A percentile compares a stretch with the other conserved stretches of the same genome.
Conservation (phyloP, 768 basidiomycete genomes). For the Rhodotorula taiwanensis region DNA sequence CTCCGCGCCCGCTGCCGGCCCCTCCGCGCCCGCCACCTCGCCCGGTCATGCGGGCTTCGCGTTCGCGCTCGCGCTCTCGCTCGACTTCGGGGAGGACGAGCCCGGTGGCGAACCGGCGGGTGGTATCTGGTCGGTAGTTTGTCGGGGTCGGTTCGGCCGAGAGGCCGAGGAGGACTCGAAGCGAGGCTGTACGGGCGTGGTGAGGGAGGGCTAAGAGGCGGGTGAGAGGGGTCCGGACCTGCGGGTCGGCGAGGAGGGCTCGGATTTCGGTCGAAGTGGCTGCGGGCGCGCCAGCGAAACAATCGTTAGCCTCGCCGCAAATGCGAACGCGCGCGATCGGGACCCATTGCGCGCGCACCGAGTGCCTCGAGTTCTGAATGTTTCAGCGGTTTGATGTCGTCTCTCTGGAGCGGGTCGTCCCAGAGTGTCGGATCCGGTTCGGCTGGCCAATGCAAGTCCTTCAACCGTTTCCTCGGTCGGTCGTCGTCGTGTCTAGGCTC, state of each 20-base stretch:
- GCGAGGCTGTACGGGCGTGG: conserved; percentile 12
- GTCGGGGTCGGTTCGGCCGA: conserved; percentile 3
- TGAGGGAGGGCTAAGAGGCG: conserved; percentile 22
- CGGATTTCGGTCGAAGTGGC: conserved; percentile 20
- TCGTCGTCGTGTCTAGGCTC: conserved; percentile 4
- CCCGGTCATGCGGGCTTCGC: not conserved
- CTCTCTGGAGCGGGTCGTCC: conserved; percentile 30
- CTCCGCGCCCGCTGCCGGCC: not conserved
- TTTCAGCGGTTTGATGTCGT: conserved; percentile 35
- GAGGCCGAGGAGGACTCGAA: conserved; percentile 25
- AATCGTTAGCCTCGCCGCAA: too few relatives aligned
- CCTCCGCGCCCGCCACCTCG: not conserved
- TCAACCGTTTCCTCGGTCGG: conserved; percentile 32
- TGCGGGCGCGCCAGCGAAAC: not conserved
- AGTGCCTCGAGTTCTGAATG: conserved; percentile 31
- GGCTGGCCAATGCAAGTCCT: conserved; percentile 31
- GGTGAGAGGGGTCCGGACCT: conserved; percentile 8
- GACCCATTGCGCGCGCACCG: conserved; percentile 3
- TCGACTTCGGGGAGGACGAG: not conserved
- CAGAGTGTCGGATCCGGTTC: conserved; percentile 31
- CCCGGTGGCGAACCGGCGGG: conserved; percentile 12
- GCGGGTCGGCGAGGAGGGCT: conserved; percentile 9
- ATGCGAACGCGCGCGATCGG: too few relatives aligned
- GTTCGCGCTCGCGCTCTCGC: conserved; percentile 5
- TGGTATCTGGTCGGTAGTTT: conserved; percentile 18